These are phyloP conservation scores for Colletotrichum endophyticum DNA, from an alignment of 2,329 filamentous ascomycete species.

Conservation along the genomic window DNA sequence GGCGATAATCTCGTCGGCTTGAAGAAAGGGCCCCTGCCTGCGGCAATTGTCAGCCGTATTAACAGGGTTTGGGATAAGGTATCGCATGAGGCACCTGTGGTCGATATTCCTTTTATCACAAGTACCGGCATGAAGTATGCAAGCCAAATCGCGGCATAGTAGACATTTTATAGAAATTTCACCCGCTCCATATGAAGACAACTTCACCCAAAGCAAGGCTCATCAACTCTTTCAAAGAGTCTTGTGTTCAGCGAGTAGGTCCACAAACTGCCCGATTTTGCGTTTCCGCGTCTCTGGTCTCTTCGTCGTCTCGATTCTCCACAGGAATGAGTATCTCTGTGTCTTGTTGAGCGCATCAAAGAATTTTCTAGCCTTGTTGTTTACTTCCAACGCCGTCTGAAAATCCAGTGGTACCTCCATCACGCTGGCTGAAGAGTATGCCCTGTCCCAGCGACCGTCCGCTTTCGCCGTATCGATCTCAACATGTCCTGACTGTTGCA, in stretches of 20 bases:
- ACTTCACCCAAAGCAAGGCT: too few relatives aligned
- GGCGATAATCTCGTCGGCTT: background rate
- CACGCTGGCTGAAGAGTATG: conserved; percentile 55
- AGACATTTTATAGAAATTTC: background rate
- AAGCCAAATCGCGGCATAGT: background rate
- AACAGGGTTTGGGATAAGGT: background rate
- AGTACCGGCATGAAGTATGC: background rate
- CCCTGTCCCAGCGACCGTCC: conserved; percentile 63
- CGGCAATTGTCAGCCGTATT: background rate
- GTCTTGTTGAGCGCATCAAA: conserved; percentile 50
- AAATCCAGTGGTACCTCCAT: conserved; percentile 56
- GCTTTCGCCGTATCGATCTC: conserved; percentile 60
- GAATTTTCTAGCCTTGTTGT: conserved; percentile 37
- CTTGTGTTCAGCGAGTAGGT: conserved; percentile 38
- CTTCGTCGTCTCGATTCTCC: conserved; percentile 47
- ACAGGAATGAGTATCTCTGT: conserved; percentile 51
- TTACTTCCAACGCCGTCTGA: conserved; percentile 40
- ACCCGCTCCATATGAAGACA: too few relatives aligned
- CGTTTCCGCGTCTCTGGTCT: conserved; percentile 36
- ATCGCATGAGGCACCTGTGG: background rate
- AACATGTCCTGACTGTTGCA: conserved; percentile 50
- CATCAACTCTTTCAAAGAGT: conserved; percentile 23
- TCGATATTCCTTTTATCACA: background rate
- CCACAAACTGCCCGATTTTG: conserved; percentile 46
- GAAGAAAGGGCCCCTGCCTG: background rate